Evolutionary conservation across 495 filamentous ascomycete species (phyloP).

Genomic region (Margaritispora aquatica): DNA sequence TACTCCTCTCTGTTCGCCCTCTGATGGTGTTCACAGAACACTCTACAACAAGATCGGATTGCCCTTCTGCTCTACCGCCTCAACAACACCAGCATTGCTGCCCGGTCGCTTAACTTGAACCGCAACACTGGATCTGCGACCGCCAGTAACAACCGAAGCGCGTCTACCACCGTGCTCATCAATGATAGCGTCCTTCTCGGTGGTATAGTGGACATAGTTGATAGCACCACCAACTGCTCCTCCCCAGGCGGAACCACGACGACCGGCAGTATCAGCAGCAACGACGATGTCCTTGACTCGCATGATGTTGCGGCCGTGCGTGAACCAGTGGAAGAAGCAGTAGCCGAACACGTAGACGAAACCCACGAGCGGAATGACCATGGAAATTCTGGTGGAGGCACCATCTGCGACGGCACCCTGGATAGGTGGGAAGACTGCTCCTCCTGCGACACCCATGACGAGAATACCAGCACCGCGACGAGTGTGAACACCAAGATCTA

Average conservation of each 20-base stretch:
- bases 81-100: background rate
- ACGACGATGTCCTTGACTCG: conserved; percentile 16
- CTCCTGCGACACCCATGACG: conserved; percentile 58
- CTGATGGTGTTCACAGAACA: background rate
- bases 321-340: conserved; percentile 25
- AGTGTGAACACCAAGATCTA: conserved; percentile 58
- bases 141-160: background rate
- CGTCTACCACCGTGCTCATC: background rate
- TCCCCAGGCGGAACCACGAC: conserved; percentile 5
- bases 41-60: conserved; percentile 10
- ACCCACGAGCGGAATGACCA: conserved; percentile 34
- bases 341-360: conserved; percentile 30
- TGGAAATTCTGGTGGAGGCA: conserved; percentile 40
- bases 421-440: conserved; percentile 59
- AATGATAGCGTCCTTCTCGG: background rate
- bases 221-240: conserved; percentile 9
- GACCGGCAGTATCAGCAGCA: conserved; percentile 11
- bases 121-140: background rate
- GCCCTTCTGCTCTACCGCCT: conserved; percentile 7
- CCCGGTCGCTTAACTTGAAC: conserved; percentile 6
- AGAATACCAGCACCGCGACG: conserved; percentile 60
- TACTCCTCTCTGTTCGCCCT: background rate
- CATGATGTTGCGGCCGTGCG: conserved; percentile 11
- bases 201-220: conserved; percentile 13
- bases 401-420: conserved; percentile 54